Conservation (phyloP, 2,329 filamentous ascomycete genomes). For the Botrytis paeoniae region DNA sequence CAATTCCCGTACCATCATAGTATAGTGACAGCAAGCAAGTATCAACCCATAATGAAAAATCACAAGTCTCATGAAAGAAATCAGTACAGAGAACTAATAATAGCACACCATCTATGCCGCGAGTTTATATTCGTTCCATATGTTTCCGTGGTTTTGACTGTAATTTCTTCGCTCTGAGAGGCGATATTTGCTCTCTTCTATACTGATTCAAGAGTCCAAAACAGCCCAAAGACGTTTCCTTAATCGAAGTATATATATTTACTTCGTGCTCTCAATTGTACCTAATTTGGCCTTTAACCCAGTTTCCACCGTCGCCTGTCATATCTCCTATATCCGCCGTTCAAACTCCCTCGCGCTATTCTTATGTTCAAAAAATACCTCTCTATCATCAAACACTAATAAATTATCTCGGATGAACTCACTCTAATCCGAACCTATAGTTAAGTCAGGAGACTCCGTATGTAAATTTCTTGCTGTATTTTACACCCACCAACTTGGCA, state of each 20-base stretch:
- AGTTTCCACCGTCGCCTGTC: not conserved
- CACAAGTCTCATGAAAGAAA: too few relatives aligned
- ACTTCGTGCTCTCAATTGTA: not conserved
- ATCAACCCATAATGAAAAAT: too few relatives aligned
- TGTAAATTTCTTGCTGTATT: too few relatives aligned
- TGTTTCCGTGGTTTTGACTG: too few relatives aligned
- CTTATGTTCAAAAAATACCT: not conserved
- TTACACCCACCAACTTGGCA: too few relatives aligned
- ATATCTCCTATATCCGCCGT: too few relatives aligned
- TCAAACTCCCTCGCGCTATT: not conserved
- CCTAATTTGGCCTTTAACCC: not conserved
- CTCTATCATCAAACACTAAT: not conserved
- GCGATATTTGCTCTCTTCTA: not conserved
- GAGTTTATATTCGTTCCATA: too few relatives aligned
- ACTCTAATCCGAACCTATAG: not conserved
- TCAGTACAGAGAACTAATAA: too few relatives aligned
- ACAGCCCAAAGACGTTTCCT: rapidly evolving
- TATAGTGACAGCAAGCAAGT: too few relatives aligned
- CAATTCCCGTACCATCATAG: too few relatives aligned
- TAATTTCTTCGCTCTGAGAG: rapidly evolving
- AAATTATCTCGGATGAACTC: not conserved
- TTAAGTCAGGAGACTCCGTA: too few relatives aligned
- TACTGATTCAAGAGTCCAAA: not conserved
- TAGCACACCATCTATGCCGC: too few relatives aligned
- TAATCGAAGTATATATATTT: not conserved